Evolutionary conservation across 257 asterid genomes (phyloP).

Genomic region (Plectranthus barbatus): DNA sequence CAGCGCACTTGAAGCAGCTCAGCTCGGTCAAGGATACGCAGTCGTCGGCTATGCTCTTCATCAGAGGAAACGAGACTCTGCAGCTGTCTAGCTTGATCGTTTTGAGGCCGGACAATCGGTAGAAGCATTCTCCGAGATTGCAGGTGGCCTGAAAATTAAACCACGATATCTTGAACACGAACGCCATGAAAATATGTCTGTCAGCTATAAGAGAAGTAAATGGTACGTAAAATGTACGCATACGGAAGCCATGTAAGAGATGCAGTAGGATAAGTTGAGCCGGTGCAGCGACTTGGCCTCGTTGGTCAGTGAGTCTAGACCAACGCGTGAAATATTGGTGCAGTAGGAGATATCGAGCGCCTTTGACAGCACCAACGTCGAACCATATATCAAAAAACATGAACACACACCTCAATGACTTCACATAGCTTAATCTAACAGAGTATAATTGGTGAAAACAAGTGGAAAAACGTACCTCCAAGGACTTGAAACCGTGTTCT

Average conservation of each 20-base stretch:
- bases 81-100: constrained; percentile 29
- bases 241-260: no score
- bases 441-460: no score
- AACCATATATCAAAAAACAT: neutral
- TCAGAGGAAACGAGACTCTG: constrained; percentile 13
- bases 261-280: constrained; percentile 20
- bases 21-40: constrained; percentile 20
- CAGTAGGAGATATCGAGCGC: constrained; percentile 23
- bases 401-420: no score
- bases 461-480: constrained; percentile 14
- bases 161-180: neutral
- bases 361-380: constrained; percentile 3
- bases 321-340: constrained; percentile 20
- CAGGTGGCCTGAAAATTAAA: constrained; percentile 19
- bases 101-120: constrained; percentile 9
- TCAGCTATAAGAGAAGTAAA: neutral
- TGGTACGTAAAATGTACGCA: neutral
- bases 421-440: no score
- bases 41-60: constrained; percentile 19
- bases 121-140: constrained; percentile 18
- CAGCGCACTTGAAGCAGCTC: constrained; percentile 27
- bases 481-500: constrained; percentile 18
- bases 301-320: constrained; percentile 17
- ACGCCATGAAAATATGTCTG: neutral
- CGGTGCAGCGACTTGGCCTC: constrained; percentile 13